A percentile compares a stretch with the other conserved stretches of the same genome.
Conservation (phyloP, 345 rosid genomes). For the Camelina hispida region DNA sequence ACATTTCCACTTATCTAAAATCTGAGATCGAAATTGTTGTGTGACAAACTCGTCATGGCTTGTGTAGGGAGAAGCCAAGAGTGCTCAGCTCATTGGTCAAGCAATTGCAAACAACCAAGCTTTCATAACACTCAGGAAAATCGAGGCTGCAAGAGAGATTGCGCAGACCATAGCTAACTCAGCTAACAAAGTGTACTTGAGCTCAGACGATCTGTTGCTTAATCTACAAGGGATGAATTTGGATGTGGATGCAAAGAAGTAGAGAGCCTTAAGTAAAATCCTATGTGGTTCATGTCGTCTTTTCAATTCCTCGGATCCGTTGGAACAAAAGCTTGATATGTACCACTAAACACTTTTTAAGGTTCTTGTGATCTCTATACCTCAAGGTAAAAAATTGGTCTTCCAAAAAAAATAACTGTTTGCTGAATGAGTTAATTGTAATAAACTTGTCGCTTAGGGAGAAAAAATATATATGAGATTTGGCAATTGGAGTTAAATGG, state of each 20-base stretch:
- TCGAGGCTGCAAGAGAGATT: slow-evolving; percentile 92
- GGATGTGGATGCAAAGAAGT: slow-evolving; percentile 39
- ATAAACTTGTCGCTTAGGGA: background rate
- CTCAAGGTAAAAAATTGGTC: background rate
- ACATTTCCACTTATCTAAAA: background rate
- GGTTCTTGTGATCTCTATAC: slow-evolving; percentile 10
- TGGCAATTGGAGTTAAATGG: background rate
- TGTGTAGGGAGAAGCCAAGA: slow-evolving; percentile 82
- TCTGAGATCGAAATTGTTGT: slow-evolving; percentile 1
- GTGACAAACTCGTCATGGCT: slow-evolving; percentile 23
- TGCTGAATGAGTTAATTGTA: slow-evolving; percentile 18
- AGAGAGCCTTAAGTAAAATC: slow-evolving; percentile 16
- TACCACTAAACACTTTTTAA: slow-evolving; percentile 2
- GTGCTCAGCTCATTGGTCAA: slow-evolving; percentile 92
- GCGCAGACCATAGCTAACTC: slow-evolving; percentile 74
- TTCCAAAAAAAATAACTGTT: background rate
- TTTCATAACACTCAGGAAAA: slow-evolving; percentile 83
- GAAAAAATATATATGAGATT: background rate
- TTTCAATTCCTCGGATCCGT: slow-evolving; percentile 19
- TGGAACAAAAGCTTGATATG: slow-evolving; percentile 20
- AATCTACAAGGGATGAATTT: slow-evolving; percentile 72
- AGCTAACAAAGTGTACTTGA: slow-evolving; percentile 72
- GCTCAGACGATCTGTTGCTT: slow-evolving; percentile 72
- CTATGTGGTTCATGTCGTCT: background rate
- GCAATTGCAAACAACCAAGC: slow-evolving; percentile 93